phyloP scores from a whole-genome alignment of 192 early-diverging fungal species.

The Mortierella antarctica region DNA sequence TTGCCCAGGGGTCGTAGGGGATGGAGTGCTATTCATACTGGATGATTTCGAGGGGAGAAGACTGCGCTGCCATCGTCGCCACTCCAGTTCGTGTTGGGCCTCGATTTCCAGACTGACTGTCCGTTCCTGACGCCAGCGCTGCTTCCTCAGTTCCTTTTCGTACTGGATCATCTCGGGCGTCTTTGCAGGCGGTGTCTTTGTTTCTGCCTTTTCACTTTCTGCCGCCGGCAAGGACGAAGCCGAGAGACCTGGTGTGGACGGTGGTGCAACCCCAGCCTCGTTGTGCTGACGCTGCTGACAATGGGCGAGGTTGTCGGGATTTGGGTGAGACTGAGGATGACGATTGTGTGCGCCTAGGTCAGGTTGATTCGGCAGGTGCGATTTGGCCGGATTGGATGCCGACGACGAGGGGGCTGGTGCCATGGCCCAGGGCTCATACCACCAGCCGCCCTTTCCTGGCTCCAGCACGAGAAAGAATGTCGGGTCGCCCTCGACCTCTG shows the following conservation, averaged over 20 bases:
- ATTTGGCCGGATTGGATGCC: neutral
- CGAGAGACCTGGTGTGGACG: no score
- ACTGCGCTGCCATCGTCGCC: constrained; percentile 43
- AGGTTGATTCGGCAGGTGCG: neutral
- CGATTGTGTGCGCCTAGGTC: neutral
- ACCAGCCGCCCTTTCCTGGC: constrained; percentile 38
- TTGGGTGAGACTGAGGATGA: neutral
- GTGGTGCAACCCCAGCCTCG: neutral
- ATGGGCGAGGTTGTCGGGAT: neutral
- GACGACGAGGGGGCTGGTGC: neutral
- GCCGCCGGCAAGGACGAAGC: no score
- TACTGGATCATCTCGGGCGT: constrained; percentile 18
- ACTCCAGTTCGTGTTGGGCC: constrained; percentile 42
- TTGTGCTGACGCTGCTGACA: neutral
- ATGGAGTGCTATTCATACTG: neutral
- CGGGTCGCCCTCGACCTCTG: constrained; percentile 36
- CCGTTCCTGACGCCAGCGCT: constrained; percentile 40
- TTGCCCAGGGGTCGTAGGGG: neutral
- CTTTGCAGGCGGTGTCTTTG: neutral
- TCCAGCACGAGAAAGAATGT: constrained; percentile 42
- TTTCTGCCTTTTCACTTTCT: neutral
- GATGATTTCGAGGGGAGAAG: neutral
- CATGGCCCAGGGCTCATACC: constrained; percentile 50
- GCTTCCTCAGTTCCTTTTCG: constrained; percentile 35
- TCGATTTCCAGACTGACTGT: constrained; percentile 34